Evolutionary conservation across 179 eudicot species (phyloP).

Genomic region (Dionaea muscipula): DNA sequence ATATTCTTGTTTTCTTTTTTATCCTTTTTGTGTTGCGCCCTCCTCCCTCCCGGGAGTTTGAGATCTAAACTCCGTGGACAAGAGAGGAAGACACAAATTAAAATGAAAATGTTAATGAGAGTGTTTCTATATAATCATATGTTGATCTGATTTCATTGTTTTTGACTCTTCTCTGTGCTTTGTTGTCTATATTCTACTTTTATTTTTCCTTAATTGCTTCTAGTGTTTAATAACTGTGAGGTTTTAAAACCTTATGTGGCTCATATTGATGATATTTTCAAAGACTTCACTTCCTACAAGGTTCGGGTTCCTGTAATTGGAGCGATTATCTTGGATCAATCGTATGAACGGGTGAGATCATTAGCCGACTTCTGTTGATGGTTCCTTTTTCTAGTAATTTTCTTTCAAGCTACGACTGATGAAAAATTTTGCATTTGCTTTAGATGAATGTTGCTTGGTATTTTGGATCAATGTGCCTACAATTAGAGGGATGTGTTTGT

Average conservation of each 20-base stretch:
- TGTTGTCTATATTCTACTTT: neutral
- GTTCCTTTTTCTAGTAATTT: neutral
- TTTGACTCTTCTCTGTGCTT: neutral
- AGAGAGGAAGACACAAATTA: no score
- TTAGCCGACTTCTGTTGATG: neutral
- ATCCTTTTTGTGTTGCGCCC: neutral
- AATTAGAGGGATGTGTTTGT: no score
- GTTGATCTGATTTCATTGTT: neutral
- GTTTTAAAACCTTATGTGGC: constrained; percentile 89
- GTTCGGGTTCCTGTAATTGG: constrained; percentile 98
- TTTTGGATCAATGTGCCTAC: no score
- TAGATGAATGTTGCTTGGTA: no score
- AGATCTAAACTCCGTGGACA: no score
- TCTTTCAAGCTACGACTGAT: neutral
- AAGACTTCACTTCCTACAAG: constrained; percentile 97
- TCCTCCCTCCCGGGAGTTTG: no score
- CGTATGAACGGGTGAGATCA: constrained; percentile 69
- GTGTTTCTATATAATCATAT: neutral
- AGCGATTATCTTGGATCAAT: constrained; percentile 85
- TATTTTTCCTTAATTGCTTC: constrained; percentile 38
- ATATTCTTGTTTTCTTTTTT: neutral
- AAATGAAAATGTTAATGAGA: no score
- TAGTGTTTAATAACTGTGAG: constrained; percentile 93
- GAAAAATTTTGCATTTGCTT: no score
- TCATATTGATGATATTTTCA: constrained; percentile 92